Evolutionary conservation across 495 filamentous ascomycete genomes (phyloP).

Genomic region (Thermothielavioides terrestris): DNA sequence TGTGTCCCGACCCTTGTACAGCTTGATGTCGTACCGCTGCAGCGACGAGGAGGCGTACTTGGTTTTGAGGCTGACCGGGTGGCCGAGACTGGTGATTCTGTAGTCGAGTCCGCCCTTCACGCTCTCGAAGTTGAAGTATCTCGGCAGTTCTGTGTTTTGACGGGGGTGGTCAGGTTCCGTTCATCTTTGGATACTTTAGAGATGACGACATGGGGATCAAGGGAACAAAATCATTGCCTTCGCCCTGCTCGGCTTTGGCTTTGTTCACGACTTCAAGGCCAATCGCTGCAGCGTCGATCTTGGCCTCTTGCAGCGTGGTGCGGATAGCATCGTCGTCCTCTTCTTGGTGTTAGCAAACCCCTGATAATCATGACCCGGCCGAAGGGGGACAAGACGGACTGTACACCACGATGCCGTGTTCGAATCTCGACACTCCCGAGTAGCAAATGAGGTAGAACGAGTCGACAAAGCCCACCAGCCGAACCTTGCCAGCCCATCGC

Average conservation of each 20-base stretch:
- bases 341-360: neutral
- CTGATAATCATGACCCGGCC: too few species aligned
- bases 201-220: neutral
- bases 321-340: constrained; percentile 33
- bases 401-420: constrained; percentile 34
- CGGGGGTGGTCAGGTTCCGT: too few species aligned
- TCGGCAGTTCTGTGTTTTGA: constrained; percentile 11
- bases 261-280: constrained; percentile 17
- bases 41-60: constrained; percentile 27
- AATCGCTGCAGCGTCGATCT: constrained; percentile 14
- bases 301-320: constrained; percentile 18
- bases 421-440: constrained; percentile 30
- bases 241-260: constrained; percentile 2
- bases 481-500: constrained; percentile 32
- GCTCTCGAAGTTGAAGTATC: constrained; percentile 26
- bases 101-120: constrained; percentile 24
- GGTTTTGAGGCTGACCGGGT: constrained; percentile 26
- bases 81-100: constrained; percentile 29
- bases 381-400: constrained; percentile 19
- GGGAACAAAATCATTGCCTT: neutral
- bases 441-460: constrained; percentile 37
- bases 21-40: constrained; percentile 28
- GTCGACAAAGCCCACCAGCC: constrained; percentile 36
- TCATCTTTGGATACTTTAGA: neutral
- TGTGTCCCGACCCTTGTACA: constrained; percentile 26